A percentile compares a stretch with the other conserved stretches of the same genome.
phyloP scores from a whole-genome alignment of 1,139 yeast species.

The Geotrichum europaeum region DNA sequence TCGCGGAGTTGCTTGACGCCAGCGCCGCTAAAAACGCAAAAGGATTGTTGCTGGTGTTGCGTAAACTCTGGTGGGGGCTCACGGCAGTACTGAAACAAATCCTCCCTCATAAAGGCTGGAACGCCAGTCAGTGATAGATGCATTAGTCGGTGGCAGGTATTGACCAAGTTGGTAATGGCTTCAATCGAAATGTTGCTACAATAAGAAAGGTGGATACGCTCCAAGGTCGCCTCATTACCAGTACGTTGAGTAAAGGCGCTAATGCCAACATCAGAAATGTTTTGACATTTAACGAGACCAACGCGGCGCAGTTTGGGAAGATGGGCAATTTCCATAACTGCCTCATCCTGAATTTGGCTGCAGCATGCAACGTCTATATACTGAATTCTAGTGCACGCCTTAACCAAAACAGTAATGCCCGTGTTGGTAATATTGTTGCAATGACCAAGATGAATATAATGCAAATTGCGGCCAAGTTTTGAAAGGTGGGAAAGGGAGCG shows the following conservation, averaged over 20 bases:
- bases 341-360: slow-evolving; percentile 77
- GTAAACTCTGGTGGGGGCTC: slow-evolving; percentile 94
- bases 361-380: slow-evolving; percentile 96
- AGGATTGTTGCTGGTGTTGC: slow-evolving; percentile 75
- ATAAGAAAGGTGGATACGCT: slow-evolving; percentile 88
- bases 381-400: slow-evolving; percentile 77
- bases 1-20: slow-evolving; percentile 69
- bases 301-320: slow-evolving; percentile 81
- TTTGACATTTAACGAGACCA: slow-evolving; percentile 86
- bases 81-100: slow-evolving; percentile 81
- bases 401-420: slow-evolving; percentile 71
- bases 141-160: slow-evolving; percentile 78
- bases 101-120: slow-evolving; percentile 76
- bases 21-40: slow-evolving; percentile 89
- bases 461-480: slow-evolving; percentile 71
- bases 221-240: slow-evolving; percentile 62
- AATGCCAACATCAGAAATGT: slow-evolving; percentile 83
- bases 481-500: slow-evolving; percentile 67
- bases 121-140: slow-evolving; percentile 93
- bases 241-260: slow-evolving; percentile 68
- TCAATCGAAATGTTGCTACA: slow-evolving; percentile 65
- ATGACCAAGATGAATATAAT: slow-evolving; percentile 90
- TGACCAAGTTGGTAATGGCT: slow-evolving; percentile 49
- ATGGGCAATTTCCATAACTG: slow-evolving; percentile 69
- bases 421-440: slow-evolving; percentile 85